Conservation (phyloP, 371 early-diverging fungal species). For the Mucor sp. region DNA sequence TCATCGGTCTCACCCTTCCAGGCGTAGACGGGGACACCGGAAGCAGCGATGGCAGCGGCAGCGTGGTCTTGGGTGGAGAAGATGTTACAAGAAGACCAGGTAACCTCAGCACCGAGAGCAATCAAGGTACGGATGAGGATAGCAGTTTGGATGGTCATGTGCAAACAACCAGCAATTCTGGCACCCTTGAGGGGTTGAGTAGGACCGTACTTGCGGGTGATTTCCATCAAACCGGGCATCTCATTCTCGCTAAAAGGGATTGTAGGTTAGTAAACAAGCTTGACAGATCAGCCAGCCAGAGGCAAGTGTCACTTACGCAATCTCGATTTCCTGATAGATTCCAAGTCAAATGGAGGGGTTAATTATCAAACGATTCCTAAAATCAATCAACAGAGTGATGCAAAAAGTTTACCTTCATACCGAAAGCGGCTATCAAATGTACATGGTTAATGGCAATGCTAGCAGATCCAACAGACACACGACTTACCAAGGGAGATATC, state of each 20-base stretch:
- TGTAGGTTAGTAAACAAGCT: not conserved
- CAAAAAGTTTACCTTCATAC: slow-evolving; percentile 31
- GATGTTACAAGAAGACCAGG: slow-evolving; percentile 99
- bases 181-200: slow-evolving; percentile 94
- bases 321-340: slow-evolving; percentile 47
- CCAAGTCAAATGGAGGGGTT: not conserved
- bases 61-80: slow-evolving; percentile 99
- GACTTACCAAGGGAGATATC: slow-evolving; percentile 91
- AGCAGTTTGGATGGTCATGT: slow-evolving; percentile 99
- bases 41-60: slow-evolving; percentile 84
- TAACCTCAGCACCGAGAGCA: slow-evolving; percentile 95
- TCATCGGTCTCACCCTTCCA: too few relatives aligned
- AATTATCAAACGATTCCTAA: not conserved
- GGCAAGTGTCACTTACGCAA: slow-evolving; percentile 29
- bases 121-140: slow-evolving; percentile 97
- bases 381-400: not conserved
- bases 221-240: slow-evolving; percentile 98
- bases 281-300: not conserved
- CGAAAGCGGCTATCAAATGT: slow-evolving; percentile 44
- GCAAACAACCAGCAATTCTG: slow-evolving; percentile 97
- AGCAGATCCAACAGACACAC: not conserved
- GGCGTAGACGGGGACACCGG: slow-evolving; percentile 86
- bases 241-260: slow-evolving; percentile 91
- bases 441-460: not conserved
- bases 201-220: slow-evolving; percentile 93